A percentile compares a stretch with the other conserved stretches of the same genome.
These are phyloP conservation scores for Prunus padus DNA, from an alignment of 306 rosid genomes.

Conservation along the genomic window DNA sequence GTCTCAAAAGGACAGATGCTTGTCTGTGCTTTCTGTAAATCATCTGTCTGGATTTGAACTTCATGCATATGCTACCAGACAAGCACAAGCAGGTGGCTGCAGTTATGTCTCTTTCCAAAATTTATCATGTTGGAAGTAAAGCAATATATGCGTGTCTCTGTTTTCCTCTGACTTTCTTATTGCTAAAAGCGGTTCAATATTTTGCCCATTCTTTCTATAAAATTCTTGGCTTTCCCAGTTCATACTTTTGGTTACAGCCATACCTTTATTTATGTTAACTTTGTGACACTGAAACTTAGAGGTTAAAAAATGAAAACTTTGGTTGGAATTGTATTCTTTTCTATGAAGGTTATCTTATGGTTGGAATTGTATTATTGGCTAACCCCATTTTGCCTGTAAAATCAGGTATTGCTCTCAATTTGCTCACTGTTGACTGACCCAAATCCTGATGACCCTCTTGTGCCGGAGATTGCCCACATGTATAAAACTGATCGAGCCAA, in stretches of 20 bases:
- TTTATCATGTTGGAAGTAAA: neutral
- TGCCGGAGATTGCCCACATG: constrained; percentile 77
- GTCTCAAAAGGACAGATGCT: neutral
- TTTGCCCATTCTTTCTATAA: neutral
- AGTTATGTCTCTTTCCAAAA: neutral
- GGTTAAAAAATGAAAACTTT: neutral
- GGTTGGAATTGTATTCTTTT: neutral
- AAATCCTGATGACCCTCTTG: constrained; percentile 80
- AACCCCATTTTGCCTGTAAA: neutral
- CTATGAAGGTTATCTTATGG: neutral
- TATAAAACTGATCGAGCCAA: constrained; percentile 68
- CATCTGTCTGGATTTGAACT: neutral
- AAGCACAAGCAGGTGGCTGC: neutral
- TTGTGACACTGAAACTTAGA: neutral
- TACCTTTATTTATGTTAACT: neutral
- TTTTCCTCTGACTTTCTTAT: neutral
- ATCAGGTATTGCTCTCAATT: constrained; percentile 68
- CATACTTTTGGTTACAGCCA: neutral
- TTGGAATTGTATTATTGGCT: neutral
- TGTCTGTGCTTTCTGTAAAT: neutral
- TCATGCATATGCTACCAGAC: neutral
- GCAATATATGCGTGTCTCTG: neutral
- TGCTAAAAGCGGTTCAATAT: neutral
- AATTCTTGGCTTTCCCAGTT: neutral
- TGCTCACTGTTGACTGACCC: constrained; percentile 82